These are phyloP conservation scores for Epichloe glyceriae DNA, from an alignment of 2,329 filamentous ascomycete species.

Conservation along the genomic window DNA sequence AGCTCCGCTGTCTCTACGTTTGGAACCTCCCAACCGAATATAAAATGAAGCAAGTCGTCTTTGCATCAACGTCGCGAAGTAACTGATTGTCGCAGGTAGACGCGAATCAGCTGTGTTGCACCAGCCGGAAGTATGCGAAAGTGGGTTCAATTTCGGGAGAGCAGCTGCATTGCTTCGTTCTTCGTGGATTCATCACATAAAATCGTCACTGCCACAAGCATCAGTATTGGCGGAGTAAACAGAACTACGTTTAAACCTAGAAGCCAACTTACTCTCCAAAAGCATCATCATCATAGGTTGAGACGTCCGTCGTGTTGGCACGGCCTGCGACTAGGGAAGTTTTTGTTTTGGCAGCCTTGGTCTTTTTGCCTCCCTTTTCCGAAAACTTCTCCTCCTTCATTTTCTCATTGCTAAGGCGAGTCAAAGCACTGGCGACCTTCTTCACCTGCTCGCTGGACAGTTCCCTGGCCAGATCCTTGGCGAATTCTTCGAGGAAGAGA, in stretches of 20 bases:
- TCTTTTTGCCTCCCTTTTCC: conserved; percentile 93
- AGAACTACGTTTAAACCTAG: too few relatives aligned
- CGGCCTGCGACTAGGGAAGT: conserved; percentile 59
- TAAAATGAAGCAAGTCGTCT: neutral
- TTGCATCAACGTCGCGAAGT: neutral
- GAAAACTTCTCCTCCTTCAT: conserved; percentile 95
- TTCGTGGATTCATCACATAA: conserved; percentile 44
- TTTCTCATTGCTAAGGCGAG: conserved; percentile 92
- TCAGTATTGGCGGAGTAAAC: neutral
- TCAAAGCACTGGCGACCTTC: conserved; percentile 79
- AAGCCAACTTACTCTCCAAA: conserved; percentile 64
- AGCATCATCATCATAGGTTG: conserved; percentile 62
- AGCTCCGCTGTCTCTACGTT: neutral
- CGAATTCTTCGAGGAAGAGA: conserved; percentile 82
- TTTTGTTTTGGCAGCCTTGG: conserved; percentile 94
- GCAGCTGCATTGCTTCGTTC: neutral
- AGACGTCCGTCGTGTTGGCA: conserved; percentile 53
- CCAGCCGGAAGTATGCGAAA: neutral
- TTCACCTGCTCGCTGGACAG: conserved; percentile 89
- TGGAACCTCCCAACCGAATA: neutral
- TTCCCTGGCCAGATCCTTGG: conserved; percentile 76
- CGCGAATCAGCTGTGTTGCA: neutral
- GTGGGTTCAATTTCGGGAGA: neutral
- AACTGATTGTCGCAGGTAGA: neutral
- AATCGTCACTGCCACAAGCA: conserved; percentile 43